Base-by-base conservation (phyloP, 2,329 filamentous ascomycete species). In the Fusarium sp. region DNA sequence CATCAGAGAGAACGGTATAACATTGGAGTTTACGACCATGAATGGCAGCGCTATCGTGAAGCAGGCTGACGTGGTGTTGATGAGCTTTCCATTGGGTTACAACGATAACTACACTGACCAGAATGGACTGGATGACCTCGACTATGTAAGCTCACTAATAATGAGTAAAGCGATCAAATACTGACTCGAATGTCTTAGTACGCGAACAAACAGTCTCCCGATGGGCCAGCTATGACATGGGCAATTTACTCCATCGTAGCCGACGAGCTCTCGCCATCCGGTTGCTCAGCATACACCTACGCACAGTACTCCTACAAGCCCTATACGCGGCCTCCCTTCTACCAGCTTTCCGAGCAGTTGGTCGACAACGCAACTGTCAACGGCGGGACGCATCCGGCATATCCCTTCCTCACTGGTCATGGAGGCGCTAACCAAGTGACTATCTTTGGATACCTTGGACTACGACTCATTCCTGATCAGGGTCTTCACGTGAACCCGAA, bases 201-300 rank as follows among this genome's bases (percentile, higher is more conserved):
- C 8, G 61, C 61, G 1, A 63, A 63, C 11, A 63, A 63, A 7
- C 61, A 63, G 0, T 63, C 61, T 2, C 45, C 57, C 0, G 61
- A 63, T 21, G 61, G 61, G 4, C 61, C 61, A 0, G 61, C 61
- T 1, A 63, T 63, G 61, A 63, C 61, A 0, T 63, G 61, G 57
- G 61, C 61, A 14, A 63, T 63, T 0, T 63, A 63, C 33, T 63
- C 61, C 7, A 63, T 63, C 1, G 61, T 63, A n/a, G 61, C 57
- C 1, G 45, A 38, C 2, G 61, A 63, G 15, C 45, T 63, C 5
- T 62, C 61, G 5, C 61, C 61, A 5, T 63, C 61, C 0, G 61
- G 61, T 1, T 62, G 61, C n/a, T 63, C 61, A 8, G 57, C 57
- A 1, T 63, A 63, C 6, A 63, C 61, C 5, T 63, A 63, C 1